A percentile compares a stretch with the other conserved stretches of the same genome.
Evolutionary conservation across 495 filamentous ascomycete species (phyloP).

Genomic region (Neurospora tetraspora): DNA sequence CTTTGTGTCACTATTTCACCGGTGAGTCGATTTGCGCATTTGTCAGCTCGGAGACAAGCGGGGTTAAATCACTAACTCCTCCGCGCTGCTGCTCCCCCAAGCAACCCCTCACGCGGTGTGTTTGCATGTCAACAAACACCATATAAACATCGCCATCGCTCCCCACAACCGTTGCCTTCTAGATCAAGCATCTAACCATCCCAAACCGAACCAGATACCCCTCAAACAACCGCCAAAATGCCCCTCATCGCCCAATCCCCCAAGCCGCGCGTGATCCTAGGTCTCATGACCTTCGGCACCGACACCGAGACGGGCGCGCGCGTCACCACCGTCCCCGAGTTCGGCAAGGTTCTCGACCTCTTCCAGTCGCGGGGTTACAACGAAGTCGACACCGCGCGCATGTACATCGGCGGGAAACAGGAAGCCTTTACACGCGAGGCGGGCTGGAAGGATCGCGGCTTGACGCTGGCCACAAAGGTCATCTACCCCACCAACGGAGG

Average conservation of each 20-base stretch:
- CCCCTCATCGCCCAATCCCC: slow-evolving; percentile 37
- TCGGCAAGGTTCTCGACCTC: slow-evolving; percentile 53
- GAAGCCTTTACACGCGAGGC: slow-evolving; percentile 73
- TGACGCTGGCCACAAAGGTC: slow-evolving; percentile 78
- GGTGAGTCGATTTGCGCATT: background rate
- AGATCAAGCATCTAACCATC: background rate
- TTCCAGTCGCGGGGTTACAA: slow-evolving; percentile 66
- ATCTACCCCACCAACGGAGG: slow-evolving; percentile 51
- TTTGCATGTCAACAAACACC: background rate
- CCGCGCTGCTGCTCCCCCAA: background rate
- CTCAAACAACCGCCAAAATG: slow-evolving; percentile 5
- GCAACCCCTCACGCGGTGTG: background rate
- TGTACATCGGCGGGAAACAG: slow-evolving; percentile 65
- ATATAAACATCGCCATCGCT: background rate
- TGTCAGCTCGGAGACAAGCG: background rate
- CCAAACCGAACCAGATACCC: background rate
- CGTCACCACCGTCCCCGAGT: slow-evolving; percentile 58
- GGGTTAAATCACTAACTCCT: background rate
- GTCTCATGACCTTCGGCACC: slow-evolving; percentile 53
- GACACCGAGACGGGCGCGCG: slow-evolving; percentile 49
- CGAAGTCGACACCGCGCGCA: slow-evolving; percentile 70
- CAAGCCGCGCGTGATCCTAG: slow-evolving; percentile 47
- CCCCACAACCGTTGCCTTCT: background rate
- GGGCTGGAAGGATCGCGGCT: slow-evolving; percentile 69
- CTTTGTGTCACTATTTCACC: background rate